Conservation (phyloP, 2,329 filamentous ascomycete species). For the Verticillium zaregamsianum region DNA sequence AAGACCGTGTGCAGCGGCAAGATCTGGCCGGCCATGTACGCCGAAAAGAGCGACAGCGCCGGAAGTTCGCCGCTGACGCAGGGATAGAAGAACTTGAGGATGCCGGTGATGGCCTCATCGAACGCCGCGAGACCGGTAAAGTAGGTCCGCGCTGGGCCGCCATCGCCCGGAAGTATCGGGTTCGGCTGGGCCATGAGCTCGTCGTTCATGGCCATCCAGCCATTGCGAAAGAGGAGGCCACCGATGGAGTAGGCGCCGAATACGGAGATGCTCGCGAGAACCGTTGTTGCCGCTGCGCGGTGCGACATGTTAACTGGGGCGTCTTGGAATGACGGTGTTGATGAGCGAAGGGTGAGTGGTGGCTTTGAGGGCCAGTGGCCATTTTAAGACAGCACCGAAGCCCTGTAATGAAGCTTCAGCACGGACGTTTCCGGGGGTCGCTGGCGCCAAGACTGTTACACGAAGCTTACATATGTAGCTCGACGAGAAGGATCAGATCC, state of each 20-base stretch:
- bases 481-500: not conserved
- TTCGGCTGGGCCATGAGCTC: not conserved
- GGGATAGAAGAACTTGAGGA: conserved; percentile 14
- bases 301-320: not conserved
- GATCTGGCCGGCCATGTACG: conserved; percentile 16
- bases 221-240: not conserved
- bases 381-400: not conserved
- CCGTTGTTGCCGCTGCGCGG: not conserved
- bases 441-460: not conserved
- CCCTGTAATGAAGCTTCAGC: not conserved
- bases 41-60: conserved; percentile 11
- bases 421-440: not conserved
- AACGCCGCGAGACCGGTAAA: conserved; percentile 15
- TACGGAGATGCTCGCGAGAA: not conserved
- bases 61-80: conserved; percentile 10
- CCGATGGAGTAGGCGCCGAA: not conserved
- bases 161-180: not conserved
- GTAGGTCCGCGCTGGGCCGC: not conserved
- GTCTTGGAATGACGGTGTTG: not conserved
- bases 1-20: conserved; percentile 14
- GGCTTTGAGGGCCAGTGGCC: not conserved
- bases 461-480: not conserved
- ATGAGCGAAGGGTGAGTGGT: not conserved
- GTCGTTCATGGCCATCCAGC: not conserved
- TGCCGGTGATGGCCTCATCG: conserved; percentile 12